Conservation (phyloP, 306 rosid species). For the Cicer chorassanicum region DNA sequence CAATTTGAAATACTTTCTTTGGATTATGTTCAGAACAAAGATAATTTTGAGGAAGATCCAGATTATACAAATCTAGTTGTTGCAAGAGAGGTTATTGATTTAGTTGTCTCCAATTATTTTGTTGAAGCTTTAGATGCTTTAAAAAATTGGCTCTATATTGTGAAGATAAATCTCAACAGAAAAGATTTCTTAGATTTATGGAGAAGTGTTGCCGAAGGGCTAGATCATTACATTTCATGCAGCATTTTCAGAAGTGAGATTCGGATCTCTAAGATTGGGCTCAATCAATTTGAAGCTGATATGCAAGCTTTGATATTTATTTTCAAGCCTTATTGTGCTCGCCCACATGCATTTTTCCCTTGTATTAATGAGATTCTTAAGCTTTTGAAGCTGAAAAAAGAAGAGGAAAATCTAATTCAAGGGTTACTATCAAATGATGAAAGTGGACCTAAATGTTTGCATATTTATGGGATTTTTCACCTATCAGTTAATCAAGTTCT, state of each 20-base stretch:
- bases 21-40: conserved; percentile 59
- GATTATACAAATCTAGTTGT: conserved; percentile 36
- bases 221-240: conserved; percentile 68
- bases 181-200: conserved; percentile 74
- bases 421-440: conserved; percentile 39
- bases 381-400: conserved; percentile 56
- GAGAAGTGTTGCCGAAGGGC: conserved; percentile 78
- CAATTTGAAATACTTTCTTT: conserved; percentile 66
- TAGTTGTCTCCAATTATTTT: conserved; percentile 54
- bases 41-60: conserved; percentile 48
- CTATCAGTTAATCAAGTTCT: conserved; percentile 53
- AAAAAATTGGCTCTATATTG: conserved; percentile 54
- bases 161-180: conserved; percentile 56
- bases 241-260: conserved; percentile 48
- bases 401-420: conserved; percentile 57
- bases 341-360: conserved; percentile 79
- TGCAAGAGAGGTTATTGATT: conserved; percentile 45
- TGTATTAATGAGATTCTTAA: conserved; percentile 57
- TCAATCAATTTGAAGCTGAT: conserved; percentile 62
- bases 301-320: conserved; percentile 63
- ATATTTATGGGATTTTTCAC: conserved; percentile 46
- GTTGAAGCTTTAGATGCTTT: conserved; percentile 62
- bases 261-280: conserved; percentile 47
- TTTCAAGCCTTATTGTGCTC: conserved; percentile 70
- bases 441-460: conserved; percentile 50